These are phyloP conservation scores for Musa acuminata DNA, from an alignment of 176 grass and related monocot species.

Conservation along the genomic window DNA sequence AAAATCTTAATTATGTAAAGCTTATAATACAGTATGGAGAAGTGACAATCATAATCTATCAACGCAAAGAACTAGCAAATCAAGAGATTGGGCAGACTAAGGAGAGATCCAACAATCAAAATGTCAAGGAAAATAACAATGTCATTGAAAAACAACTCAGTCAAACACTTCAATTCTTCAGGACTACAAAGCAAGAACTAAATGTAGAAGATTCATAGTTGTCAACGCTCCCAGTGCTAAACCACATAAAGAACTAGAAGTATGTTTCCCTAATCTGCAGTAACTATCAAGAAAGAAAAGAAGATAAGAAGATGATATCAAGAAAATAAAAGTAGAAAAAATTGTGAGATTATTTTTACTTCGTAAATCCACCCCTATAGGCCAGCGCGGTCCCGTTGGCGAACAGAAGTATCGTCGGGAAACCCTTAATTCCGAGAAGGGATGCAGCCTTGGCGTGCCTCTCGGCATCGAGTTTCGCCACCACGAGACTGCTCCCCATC, in stretches of 20 bases:
- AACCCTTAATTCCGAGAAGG: conserved; percentile 60
- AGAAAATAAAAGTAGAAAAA: not conserved
- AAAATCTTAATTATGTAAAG: too few species aligned
- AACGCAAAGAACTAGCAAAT: too few species aligned
- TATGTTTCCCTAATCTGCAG: not conserved
- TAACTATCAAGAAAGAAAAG: not conserved
- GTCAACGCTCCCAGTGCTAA: not conserved
- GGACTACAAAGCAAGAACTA: not conserved
- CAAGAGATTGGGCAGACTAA: too few species aligned
- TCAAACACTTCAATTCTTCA: not conserved
- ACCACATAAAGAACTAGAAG: not conserved
- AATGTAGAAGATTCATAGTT: not conserved
- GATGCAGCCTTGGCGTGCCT: conserved; percentile 69
- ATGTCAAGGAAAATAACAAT: too few species aligned
- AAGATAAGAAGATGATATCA: not conserved
- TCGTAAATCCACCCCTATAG: conserved; percentile 75
- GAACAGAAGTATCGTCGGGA: conserved; percentile 80
- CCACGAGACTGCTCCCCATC: conserved; percentile 55
- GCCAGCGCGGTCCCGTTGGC: conserved; percentile 53
- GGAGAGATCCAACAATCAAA: too few species aligned
- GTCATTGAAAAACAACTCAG: too few species aligned
- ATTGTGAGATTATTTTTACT: conserved; percentile 31
- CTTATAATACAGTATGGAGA: too few species aligned
- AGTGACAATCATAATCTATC: too few species aligned
- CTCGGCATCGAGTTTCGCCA: conserved; percentile 91